Evolutionary conservation across 2,329 filamentous ascomycete species (phyloP).

Genomic region (Ambrosiella beaveri): DNA sequence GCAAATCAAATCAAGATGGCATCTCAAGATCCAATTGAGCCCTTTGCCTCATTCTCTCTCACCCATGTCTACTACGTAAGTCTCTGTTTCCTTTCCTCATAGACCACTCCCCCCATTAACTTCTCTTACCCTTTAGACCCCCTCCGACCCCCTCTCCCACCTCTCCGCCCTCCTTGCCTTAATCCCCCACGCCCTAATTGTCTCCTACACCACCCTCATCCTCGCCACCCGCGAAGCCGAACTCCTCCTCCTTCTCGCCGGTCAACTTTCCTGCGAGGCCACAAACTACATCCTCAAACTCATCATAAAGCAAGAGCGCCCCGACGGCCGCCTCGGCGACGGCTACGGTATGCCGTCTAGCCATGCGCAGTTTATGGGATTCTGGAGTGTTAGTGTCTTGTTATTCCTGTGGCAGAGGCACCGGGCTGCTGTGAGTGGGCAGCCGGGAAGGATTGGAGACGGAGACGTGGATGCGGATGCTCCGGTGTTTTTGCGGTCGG

Average conservation of each 20-base stretch:
- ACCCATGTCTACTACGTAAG: constrained; percentile 92
- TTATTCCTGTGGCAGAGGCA: constrained; percentile 58
- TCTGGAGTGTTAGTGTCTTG: constrained; percentile 69
- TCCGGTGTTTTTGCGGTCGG: neutral
- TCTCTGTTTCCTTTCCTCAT: constrained; percentile 13
- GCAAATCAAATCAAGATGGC: neutral
- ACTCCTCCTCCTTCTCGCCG: constrained; percentile 73
- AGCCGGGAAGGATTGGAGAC: neutral
- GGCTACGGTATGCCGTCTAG: constrained; percentile 95
- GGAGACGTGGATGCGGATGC: constrained; percentile 15
- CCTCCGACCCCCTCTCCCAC: constrained; percentile 67
- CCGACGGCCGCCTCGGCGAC: constrained; percentile 67
- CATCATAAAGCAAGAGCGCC: constrained; percentile 80
- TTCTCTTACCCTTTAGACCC: constrained; percentile 45
- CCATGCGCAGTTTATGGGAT: constrained; percentile 86
- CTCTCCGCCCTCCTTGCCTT: constrained; percentile 87
- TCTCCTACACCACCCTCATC: constrained; percentile 78
- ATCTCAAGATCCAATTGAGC: constrained; percentile 17
- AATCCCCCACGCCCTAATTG: constrained; percentile 74
- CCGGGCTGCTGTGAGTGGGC: constrained; percentile 43
- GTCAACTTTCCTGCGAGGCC: constrained; percentile 81
- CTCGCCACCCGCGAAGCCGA: constrained; percentile 86
- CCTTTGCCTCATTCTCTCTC: constrained; percentile 75
- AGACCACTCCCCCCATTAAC: neutral
- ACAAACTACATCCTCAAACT: constrained; percentile 83